These are phyloP conservation scores for barley (Hordeum vulgare) DNA, from an alignment of 176 grass and related monocot genomes.

Conservation along the genomic window MorexV3_pseudomolecules_assembly NC_058524.1:172583028-172583527, in stretches of 20 bases:
- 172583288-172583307: constrained; percentile 65
- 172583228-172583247: constrained; percentile 83
- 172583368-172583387: constrained; percentile 15
- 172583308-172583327: constrained; percentile 84
- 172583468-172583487: background rate
- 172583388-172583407: constrained; percentile 29
- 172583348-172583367: background rate
- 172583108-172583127: constrained; percentile 83
- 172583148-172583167: constrained; percentile 35
- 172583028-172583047: constrained; percentile 83
- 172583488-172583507: background rate
- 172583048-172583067: constrained; percentile 75
- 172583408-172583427: background rate
- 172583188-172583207: constrained; percentile 74
- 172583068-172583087: constrained; percentile 75
- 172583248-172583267: constrained; percentile 83
- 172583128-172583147: constrained; percentile 54
- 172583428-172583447: background rate
- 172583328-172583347: constrained; percentile 50
- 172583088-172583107: constrained; percentile 84
- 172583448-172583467: background rate
- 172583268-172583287: constrained; percentile 79
- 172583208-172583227: constrained; percentile 85
- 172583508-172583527: background rate
- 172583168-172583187: constrained; percentile 87